A percentile compares a stretch with the other conserved stretches of the same genome.
Conservation (phyloP, 371 early-diverging fungal genomes). For the Circinella umbellata region DNA sequence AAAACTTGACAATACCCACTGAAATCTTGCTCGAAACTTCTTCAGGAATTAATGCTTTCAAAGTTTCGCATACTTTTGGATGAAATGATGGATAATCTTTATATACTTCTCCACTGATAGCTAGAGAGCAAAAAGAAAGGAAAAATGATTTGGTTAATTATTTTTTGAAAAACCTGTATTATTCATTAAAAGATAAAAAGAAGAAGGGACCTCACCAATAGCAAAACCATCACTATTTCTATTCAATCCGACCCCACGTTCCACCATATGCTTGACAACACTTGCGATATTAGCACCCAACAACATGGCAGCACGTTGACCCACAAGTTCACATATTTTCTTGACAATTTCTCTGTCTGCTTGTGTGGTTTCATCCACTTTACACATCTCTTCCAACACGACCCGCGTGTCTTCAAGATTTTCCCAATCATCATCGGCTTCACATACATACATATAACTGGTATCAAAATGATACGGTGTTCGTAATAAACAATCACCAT, state of each 20-base stretch:
- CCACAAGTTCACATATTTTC: conserved; percentile 45
- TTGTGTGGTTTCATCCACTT: conserved; percentile 36
- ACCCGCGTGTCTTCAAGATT: conserved; percentile 48
- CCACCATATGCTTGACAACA: conserved; percentile 43
- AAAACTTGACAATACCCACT: conserved; percentile 51
- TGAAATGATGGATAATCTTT: conserved; percentile 55
- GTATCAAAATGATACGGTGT: conserved; percentile 81
- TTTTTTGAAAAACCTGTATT: no score
- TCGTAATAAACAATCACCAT: conserved; percentile 39
- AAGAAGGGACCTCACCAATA: conserved; percentile 46
- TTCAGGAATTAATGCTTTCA: conserved; percentile 44
- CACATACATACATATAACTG: conserved; percentile 73
- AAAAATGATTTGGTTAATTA: no score
- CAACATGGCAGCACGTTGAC: conserved; percentile 45
- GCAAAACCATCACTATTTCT: conserved; percentile 33
- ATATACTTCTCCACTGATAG: conserved; percentile 52
- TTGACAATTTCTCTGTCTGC: conserved; percentile 51
- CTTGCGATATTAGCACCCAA: conserved; percentile 49
- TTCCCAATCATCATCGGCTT: conserved; percentile 38
- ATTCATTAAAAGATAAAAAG: neutral
- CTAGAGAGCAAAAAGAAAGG: conserved; percentile 19
- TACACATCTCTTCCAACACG: conserved; percentile 52
- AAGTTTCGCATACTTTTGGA: conserved; percentile 46
- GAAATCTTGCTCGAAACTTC: conserved; percentile 44
- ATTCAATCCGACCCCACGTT: conserved; percentile 37